Evolutionary conservation across 2,329 filamentous ascomycete genomes (phyloP).

Genomic region (Phyllosticta citrichinensis): DNA sequence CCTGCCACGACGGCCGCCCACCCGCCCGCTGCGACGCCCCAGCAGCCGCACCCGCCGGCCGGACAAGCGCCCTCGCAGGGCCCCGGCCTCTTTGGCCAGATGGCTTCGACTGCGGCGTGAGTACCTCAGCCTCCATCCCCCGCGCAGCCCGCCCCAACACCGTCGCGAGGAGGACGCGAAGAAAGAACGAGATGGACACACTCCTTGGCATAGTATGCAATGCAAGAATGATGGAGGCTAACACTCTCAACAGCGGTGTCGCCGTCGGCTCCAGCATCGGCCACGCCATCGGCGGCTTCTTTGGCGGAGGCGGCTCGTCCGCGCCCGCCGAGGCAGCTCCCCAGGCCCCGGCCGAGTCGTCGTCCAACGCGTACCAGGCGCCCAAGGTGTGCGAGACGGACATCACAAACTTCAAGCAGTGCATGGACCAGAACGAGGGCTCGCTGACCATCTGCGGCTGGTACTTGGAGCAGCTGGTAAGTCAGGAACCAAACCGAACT

Average conservation of each 20-base stretch:
- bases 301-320: slow-evolving; percentile 60
- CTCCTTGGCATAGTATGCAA: no score
- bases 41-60: slow-evolving; percentile 39
- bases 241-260: slow-evolving; percentile 65
- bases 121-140: slow-evolving; percentile 29
- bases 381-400: slow-evolving; percentile 59
- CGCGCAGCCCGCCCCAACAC: neutral
- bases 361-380: slow-evolving; percentile 39
- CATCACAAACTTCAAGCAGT: slow-evolving; percentile 79
- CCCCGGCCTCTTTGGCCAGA: slow-evolving; percentile 86
- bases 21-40: slow-evolving; percentile 29
- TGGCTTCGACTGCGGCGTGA: slow-evolving; percentile 96
- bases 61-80: slow-evolving; percentile 49
- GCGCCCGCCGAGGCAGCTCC: slow-evolving; percentile 39
- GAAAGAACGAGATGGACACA: neutral
- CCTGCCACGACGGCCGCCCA: slow-evolving; percentile 56
- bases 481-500: neutral
- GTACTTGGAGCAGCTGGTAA: slow-evolving; percentile 83
- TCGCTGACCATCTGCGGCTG: slow-evolving; percentile 94
- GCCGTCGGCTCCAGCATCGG: slow-evolving; percentile 92
- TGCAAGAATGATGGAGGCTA: neutral
- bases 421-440: slow-evolving; percentile 90
- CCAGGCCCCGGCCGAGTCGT: slow-evolving; percentile 18
- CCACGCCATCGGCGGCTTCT: slow-evolving; percentile 84
- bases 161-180: neutral